Conservation (phyloP, 1,284 basidiomycete species). For the Mycena sp. region DNA sequence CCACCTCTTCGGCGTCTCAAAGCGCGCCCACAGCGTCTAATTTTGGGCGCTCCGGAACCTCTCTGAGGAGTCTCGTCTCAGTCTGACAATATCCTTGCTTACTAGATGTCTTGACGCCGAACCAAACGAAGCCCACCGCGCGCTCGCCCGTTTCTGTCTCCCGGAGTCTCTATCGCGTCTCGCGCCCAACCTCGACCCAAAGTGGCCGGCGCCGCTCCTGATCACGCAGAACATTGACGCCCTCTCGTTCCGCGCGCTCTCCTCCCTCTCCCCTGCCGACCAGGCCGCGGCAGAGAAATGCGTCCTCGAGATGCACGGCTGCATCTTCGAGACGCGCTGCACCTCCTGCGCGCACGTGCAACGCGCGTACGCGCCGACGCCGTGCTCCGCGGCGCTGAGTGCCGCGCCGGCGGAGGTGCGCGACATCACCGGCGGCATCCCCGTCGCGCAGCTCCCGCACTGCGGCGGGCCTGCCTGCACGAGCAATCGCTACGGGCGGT, state of each 20-base stretch:
- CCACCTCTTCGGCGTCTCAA: too few relatives aligned
- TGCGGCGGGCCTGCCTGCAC: constrained; percentile 17
- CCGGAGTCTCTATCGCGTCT: constrained; percentile 39
- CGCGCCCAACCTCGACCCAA: constrained; percentile 45
- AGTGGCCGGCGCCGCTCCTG: constrained; percentile 56
- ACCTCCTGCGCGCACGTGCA: constrained; percentile 55
- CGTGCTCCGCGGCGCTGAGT: constrained; percentile 7
- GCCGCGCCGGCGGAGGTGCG: not conserved
- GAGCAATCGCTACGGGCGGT: constrained; percentile 24
- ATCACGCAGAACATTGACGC: constrained; percentile 77
- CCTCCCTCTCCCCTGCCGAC: not conserved
- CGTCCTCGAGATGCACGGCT: constrained; percentile 74
- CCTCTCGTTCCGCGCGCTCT: constrained; percentile 17
- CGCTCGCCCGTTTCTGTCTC: constrained; percentile 60
- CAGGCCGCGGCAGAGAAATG: constrained; percentile 15
- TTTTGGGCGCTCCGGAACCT: too few relatives aligned
- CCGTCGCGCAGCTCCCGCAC: constrained; percentile 21
- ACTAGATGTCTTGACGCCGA: constrained; percentile 39
- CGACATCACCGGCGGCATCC: not conserved
- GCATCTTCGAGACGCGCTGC: constrained; percentile 66
- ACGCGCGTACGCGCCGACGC: constrained; percentile 34
- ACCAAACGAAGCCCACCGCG: constrained; percentile 67
- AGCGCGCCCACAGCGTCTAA: too few relatives aligned
- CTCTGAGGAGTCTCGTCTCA: not conserved
- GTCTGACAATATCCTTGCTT: not conserved